phyloP scores from a whole-genome alignment of 139 green algal species.

The Limnomonas spitsbergensis region DNA sequence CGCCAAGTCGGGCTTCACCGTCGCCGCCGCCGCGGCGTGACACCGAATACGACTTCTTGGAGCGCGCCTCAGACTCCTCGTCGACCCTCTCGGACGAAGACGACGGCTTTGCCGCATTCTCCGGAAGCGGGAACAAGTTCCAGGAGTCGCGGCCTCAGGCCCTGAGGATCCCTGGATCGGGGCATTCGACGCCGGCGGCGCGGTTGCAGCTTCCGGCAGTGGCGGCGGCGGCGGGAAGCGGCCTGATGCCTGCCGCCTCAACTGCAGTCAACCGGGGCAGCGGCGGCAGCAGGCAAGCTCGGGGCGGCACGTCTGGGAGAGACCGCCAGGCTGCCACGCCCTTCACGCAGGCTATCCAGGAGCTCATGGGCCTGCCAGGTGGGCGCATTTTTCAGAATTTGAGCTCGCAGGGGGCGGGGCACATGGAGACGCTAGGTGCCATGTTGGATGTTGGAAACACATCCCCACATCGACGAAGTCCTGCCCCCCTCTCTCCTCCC shows the following conservation, averaged over 20 bases:
- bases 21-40: too few species aligned
- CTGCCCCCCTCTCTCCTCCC: too few species aligned
- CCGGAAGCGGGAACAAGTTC: background rate
- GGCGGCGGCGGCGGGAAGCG: background rate
- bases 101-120: too few species aligned
- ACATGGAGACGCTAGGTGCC: background rate
- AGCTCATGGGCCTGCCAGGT: constrained; percentile 47
- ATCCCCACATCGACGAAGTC: too few species aligned
- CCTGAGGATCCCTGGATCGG: constrained; percentile 10
- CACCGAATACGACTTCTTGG: constrained; percentile 9
- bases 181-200: background rate
- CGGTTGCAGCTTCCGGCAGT: background rate
- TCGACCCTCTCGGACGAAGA: too few species aligned
- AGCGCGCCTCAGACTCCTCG: background rate
- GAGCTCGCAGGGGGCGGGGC: background rate
- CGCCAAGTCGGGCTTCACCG: too few species aligned
- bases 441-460: too few species aligned
- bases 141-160: background rate
- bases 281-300: background rate
- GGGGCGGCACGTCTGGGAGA: background rate
- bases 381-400: background rate
- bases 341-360: constrained; percentile 42
- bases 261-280: background rate
- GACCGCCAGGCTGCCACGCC: constrained; percentile 24
- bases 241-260: constrained; percentile 4